Conservation (phyloP, 768 basidiomycete genomes). For the Calocera cornea region DNA sequence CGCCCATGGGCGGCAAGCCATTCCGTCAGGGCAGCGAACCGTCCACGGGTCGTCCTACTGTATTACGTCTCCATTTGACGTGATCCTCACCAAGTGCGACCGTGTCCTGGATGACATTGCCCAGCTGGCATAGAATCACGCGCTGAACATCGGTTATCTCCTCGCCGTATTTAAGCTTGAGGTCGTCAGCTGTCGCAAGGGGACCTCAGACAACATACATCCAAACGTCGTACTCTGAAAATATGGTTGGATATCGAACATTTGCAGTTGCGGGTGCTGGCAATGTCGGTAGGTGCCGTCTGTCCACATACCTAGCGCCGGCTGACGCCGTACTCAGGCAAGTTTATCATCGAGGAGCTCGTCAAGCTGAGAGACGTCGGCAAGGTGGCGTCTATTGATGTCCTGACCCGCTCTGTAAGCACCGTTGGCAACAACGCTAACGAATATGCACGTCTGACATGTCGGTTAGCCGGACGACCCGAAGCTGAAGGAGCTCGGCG, state of each 20-base stretch:
- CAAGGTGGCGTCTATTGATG: neutral
- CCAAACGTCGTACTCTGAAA: neutral
- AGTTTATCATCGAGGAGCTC: slow-evolving; percentile 9
- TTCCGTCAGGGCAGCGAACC: neutral
- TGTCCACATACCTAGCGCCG: neutral
- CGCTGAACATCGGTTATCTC: neutral
- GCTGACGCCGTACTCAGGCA: neutral
- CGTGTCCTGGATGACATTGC: neutral
- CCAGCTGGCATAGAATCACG: neutral
- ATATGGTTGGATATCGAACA: neutral
- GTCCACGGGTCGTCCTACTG: too few relatives aligned
- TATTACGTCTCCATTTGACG: too few relatives aligned
- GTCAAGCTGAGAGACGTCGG: slow-evolving; percentile 4
- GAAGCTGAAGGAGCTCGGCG: neutral
- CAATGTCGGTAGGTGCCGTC: slow-evolving; percentile 1
- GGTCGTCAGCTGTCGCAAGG: neutral
- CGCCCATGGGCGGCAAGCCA: neutral
- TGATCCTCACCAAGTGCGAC: too few relatives aligned
- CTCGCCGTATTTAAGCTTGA: neutral
- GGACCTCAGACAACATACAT: neutral
- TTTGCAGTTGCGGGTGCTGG: slow-evolving; percentile 12
- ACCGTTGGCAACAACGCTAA: neutral
- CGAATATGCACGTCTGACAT: neutral
- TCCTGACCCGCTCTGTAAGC: neutral
- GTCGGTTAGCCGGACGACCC: neutral